Conservation (phyloP, 805 yeast genomes). For the Suhomyces xylopsoci region DNA sequence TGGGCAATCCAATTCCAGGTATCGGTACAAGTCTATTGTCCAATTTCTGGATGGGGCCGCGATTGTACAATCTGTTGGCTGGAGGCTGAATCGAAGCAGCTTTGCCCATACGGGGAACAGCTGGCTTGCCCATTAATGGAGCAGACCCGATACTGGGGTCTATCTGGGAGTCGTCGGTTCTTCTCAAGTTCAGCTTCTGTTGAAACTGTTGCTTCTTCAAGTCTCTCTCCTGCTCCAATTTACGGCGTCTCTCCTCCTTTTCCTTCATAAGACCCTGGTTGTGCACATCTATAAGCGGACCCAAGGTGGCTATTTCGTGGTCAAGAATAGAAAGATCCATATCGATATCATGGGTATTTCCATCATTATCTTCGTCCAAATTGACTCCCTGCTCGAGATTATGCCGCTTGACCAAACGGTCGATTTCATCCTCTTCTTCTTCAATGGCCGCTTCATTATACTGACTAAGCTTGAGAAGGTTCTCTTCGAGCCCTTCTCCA, state of each 20-base stretch:
- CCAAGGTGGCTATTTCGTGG: slow-evolving; percentile 39
- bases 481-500: slow-evolving; percentile 13
- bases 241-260: slow-evolving; percentile 18
- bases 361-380: slow-evolving; percentile 17
- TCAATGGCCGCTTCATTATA: slow-evolving; percentile 25
- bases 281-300: slow-evolving; percentile 38
- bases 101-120: slow-evolving; percentile 42
- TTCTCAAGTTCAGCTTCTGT: not conserved
- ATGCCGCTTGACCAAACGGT: slow-evolving; percentile 33
- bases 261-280: slow-evolving; percentile 25
- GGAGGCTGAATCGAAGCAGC: slow-evolving; percentile 47
- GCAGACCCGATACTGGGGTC: slow-evolving; percentile 5
- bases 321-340: slow-evolving; percentile 33
- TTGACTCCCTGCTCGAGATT: slow-evolving; percentile 32
- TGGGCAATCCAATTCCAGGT: slow-evolving; percentile 10
- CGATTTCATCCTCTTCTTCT: slow-evolving; percentile 38
- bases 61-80: slow-evolving; percentile 32
- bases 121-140: slow-evolving; percentile 34
- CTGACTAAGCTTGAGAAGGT: slow-evolving; percentile 14
- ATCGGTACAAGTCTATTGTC: slow-evolving; percentile 20
- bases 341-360: slow-evolving; percentile 15
- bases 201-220: slow-evolving; percentile 12
- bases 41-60: slow-evolving; percentile 16
- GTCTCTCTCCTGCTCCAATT: slow-evolving; percentile 19
- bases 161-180: not conserved